A percentile compares a stretch with the other conserved stretches of the same genome.
Evolutionary conservation across 148 eudicot species (phyloP).

Genomic region (Rhododendron griersonianum): DNA sequence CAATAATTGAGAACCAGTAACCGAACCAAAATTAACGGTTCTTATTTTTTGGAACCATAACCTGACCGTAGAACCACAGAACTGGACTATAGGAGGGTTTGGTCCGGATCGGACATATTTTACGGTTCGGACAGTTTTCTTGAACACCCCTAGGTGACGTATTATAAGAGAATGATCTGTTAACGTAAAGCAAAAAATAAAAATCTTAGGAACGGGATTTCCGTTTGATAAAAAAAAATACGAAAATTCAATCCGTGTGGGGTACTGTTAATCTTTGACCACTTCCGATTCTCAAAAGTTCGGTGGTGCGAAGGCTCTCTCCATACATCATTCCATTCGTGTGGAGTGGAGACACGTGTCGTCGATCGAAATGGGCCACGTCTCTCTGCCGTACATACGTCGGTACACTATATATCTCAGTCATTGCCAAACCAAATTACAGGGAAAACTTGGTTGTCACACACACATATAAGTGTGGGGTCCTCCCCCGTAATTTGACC

Average conservation of each 20-base stretch:
- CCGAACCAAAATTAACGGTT: no score
- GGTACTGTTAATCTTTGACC: not conserved
- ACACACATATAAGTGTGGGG: not conserved
- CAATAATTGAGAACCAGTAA: no score
- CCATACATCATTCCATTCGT: not conserved
- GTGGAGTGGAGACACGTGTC: not conserved
- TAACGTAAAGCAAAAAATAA: no score
- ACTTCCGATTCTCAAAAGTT: not conserved
- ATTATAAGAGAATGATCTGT: fast-evolving
- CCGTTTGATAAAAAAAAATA: not conserved
- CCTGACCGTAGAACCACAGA: no score
- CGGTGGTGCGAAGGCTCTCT: not conserved
- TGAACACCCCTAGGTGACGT: no score
- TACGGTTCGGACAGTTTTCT: no score
- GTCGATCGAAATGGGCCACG: not conserved
- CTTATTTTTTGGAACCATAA: no score
- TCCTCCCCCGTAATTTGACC: not conserved
- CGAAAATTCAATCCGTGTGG: not conserved
- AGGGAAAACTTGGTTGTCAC: not conserved
- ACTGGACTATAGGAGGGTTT: no score
- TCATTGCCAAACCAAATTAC: not conserved
- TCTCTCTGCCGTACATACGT: not conserved
- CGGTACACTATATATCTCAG: not conserved
- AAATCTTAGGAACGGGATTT: not conserved
- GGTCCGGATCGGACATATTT: no score